Conservation (phyloP, 345 rosid genomes). For the Linum usitatissimum region DNA sequence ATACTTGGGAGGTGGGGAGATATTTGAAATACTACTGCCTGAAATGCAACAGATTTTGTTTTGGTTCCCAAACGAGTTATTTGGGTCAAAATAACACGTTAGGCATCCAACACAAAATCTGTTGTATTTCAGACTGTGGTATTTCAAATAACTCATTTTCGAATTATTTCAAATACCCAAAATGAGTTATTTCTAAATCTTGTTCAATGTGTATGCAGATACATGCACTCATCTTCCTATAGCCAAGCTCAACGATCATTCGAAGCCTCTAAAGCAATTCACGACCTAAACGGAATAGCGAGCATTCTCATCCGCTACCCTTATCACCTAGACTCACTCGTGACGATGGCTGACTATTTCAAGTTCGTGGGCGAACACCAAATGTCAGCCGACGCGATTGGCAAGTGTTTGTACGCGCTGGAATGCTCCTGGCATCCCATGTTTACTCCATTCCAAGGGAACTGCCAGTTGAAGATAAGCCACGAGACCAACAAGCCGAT, state of each 20-base stretch:
- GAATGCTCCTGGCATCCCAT: conserved; percentile 88
- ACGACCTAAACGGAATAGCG: conserved; percentile 73
- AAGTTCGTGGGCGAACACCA: conserved; percentile 75
- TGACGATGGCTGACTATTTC: conserved; percentile 86
- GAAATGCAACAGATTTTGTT: neutral
- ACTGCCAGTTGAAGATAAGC: conserved; percentile 55
- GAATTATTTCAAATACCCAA: no score
- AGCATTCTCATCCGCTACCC: conserved; percentile 54
- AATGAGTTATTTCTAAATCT: neutral
- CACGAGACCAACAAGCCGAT: conserved; percentile 75
- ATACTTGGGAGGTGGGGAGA: no score
- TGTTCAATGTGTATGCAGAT: conserved; percentile 25
- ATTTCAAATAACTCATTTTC: no score
- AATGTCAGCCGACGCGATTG: conserved; percentile 73
- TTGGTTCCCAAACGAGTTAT: neutral
- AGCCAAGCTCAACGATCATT: conserved; percentile 63
- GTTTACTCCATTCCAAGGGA: conserved; percentile 67
- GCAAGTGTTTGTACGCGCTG: conserved; percentile 67
- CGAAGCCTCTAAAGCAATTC: conserved; percentile 76
- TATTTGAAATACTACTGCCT: no score
- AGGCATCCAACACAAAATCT: no score
- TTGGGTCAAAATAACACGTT: no score
- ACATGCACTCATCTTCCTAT: conserved; percentile 47
- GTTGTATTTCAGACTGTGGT: no score
- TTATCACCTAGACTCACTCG: conserved; percentile 81